Evolutionary conservation across 208 protist species (phyloP).

Genomic region (Trypanosoma rangeli): DNA sequence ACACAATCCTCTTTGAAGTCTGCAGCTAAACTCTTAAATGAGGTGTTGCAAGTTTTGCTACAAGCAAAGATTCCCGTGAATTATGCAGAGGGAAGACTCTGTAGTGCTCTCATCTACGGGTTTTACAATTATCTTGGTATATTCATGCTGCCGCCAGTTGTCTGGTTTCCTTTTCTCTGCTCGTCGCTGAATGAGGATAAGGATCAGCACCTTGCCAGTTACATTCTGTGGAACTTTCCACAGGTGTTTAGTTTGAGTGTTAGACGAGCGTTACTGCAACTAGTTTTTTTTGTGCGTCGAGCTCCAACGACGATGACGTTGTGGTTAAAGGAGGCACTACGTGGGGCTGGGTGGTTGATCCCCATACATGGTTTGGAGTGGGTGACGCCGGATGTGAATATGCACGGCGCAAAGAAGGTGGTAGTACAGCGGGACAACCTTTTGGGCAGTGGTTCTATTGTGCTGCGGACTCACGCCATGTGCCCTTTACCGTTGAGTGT

Average conservation of each 20-base stretch:
- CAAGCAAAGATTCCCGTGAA: background rate
- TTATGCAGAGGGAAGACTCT: conserved; percentile 48
- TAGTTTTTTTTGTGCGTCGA: conserved; percentile 56
- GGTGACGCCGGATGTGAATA: conserved; percentile 27
- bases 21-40: conserved; percentile 23
- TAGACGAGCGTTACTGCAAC: conserved; percentile 52
- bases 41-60: conserved; percentile 5
- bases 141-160: conserved; percentile 55
- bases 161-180: conserved; percentile 27
- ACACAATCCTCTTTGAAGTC: conserved; percentile 5
- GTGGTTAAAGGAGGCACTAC: conserved; percentile 14
- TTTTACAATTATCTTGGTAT: conserved; percentile 57
- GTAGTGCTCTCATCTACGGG: conserved; percentile 71
- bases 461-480: conserved; percentile 44
- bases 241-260: conserved; percentile 65
- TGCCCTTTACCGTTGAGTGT: conserved; percentile 71
- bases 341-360: background rate
- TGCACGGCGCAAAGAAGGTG: conserved; percentile 39
- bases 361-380: conserved; percentile 51
- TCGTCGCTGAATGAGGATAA: conserved; percentile 3
- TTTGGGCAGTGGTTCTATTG: conserved; percentile 35
- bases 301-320: conserved; percentile 12
- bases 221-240: conserved; percentile 71
- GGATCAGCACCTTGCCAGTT: conserved; percentile 44
- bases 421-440: conserved; percentile 44